Conservation (phyloP, 1,139 yeast genomes). For the Hyphopichia buzzinii region DNA sequence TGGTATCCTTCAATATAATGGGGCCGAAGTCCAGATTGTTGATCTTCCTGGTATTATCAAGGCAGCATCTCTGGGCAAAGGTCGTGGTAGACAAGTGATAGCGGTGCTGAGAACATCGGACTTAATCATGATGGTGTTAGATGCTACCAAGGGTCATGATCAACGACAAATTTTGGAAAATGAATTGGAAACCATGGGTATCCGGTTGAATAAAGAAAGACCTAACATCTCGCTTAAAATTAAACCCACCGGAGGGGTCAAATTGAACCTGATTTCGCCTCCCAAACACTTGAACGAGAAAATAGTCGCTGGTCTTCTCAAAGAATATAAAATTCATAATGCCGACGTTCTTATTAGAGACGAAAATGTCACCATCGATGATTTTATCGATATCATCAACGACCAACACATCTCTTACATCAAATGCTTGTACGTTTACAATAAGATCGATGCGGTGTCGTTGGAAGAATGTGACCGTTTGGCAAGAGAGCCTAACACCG, state of each 20-base stretch:
- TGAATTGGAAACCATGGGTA: constrained; percentile 93
- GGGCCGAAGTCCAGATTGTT: constrained; percentile 94
- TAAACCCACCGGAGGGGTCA: constrained; percentile 90
- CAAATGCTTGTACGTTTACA: constrained; percentile 89
- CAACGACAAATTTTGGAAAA: constrained; percentile 84
- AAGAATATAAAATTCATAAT: constrained; percentile 86
- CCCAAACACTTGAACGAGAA: constrained; percentile 82
- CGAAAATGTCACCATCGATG: constrained; percentile 87
- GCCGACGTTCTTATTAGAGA: constrained; percentile 92
- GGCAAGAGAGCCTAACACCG: constrained; percentile 89
- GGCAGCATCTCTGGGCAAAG: constrained; percentile 97
- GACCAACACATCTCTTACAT: constrained; percentile 84
- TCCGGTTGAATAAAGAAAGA: constrained; percentile 73
- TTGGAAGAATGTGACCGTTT: constrained; percentile 90
- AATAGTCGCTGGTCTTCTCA: constrained; percentile 69
- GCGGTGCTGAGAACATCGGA: constrained; percentile 96
- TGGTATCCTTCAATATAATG: constrained; percentile 89
- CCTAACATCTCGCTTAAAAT: constrained; percentile 80
- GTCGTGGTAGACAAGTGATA: constrained; percentile 95
- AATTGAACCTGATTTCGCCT: constrained; percentile 76
- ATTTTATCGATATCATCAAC: constrained; percentile 88
- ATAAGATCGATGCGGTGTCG: constrained; percentile 93
- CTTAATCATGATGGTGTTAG: constrained; percentile 86
- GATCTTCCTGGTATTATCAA: constrained; percentile 97
- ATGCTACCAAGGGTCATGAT: constrained; percentile 90